A percentile compares a stretch with the other conserved stretches of the same genome.
Conservation (phyloP, 495 filamentous ascomycete genomes). For the Aspergillus affinis region DNA sequence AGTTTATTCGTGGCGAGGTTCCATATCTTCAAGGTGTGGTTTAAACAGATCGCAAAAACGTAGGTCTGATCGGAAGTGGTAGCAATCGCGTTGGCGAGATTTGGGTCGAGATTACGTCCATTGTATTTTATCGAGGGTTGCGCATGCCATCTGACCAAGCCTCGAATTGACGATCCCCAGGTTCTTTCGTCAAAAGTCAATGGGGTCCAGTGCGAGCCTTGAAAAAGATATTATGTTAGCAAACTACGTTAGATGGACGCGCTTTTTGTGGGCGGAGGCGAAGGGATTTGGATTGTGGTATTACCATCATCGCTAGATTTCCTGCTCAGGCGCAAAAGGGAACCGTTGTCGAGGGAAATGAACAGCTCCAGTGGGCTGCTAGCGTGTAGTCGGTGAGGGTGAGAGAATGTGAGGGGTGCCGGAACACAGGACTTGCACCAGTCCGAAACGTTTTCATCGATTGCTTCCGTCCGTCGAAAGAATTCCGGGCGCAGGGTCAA, state of each 20-base stretch:
- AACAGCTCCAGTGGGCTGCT: conserved; percentile 70
- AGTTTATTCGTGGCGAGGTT: conserved; percentile 72
- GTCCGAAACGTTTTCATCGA: conserved; percentile 68
- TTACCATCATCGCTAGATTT: conserved; percentile 66
- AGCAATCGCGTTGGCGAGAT: conserved; percentile 60
- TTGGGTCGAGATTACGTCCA: conserved; percentile 64
- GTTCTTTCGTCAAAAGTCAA: conserved; percentile 74
- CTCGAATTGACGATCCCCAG: conserved; percentile 71
- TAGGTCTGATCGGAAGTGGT: conserved; percentile 64
- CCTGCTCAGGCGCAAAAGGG: conserved; percentile 70
- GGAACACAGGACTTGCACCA: conserved; percentile 75
- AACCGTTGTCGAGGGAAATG: conserved; percentile 79
- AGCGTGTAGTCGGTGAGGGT: conserved; percentile 78
- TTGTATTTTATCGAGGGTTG: conserved; percentile 64
- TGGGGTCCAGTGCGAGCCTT: conserved; percentile 68
- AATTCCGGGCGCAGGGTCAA: conserved; percentile 77
- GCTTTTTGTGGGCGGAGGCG: not conserved
- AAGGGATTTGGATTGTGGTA: not conserved
- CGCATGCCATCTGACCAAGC: conserved; percentile 68
- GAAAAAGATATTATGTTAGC: conserved; percentile 20
- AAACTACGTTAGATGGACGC: conserved; percentile 3
- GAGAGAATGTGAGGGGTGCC: conserved; percentile 70
- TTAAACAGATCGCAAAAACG: conserved; percentile 80
- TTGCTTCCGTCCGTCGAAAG: conserved; percentile 64
- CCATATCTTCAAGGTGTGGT: conserved; percentile 86